Conservation (phyloP, 768 basidiomycete genomes). For the Serendipita sp. region DNA sequence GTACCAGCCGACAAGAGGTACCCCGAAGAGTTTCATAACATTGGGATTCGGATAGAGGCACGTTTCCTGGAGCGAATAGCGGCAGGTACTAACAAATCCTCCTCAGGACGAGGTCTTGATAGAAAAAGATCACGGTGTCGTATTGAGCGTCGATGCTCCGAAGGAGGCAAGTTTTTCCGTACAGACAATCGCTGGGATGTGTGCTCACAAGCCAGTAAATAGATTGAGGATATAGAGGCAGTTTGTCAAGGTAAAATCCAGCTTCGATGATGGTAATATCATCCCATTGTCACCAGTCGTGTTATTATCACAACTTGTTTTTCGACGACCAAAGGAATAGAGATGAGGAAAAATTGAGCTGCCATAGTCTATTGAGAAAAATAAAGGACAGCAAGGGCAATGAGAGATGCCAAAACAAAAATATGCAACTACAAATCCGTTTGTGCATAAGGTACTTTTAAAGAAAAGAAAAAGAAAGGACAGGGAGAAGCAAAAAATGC, state of each 20-base stretch:
- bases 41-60: conserved; percentile 86
- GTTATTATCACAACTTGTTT: too few species aligned
- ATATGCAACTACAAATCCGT: too few species aligned
- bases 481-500: too few species aligned
- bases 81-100: not conserved
- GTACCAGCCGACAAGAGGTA: conserved; percentile 67
- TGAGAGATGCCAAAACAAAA: too few species aligned
- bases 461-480: too few species aligned
- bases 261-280: conserved; percentile 22
- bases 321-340: too few species aligned
- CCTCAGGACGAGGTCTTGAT: conserved; percentile 56
- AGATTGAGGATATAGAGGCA: conserved; percentile 64
- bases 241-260: conserved; percentile 59
- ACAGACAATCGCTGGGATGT: too few species aligned
- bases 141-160: conserved; percentile 58
- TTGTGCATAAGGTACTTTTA: too few species aligned
- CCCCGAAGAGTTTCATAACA: conserved; percentile 77
- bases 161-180: conserved; percentile 46
- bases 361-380: too few species aligned
- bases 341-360: too few species aligned
- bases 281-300: not conserved
- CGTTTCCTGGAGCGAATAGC: conserved; percentile 8
- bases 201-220: conserved; percentile 9
- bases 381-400: too few species aligned
- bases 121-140: conserved; percentile 38